Evolutionary conservation across 306 rosid species (phyloP).

Genomic region (Malus orientalis): DNA sequence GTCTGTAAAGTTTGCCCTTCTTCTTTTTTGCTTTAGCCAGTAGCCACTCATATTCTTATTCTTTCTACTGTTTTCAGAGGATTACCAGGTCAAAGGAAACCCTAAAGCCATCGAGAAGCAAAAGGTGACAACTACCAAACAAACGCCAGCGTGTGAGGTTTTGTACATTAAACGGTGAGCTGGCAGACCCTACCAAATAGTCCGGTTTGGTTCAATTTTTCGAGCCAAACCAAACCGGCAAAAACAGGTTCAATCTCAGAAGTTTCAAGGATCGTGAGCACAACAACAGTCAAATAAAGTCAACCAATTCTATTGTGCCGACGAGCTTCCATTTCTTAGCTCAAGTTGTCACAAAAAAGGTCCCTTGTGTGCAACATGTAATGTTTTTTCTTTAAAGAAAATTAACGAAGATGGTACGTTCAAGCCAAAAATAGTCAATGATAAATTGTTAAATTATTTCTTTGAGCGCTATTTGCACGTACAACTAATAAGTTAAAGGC

Average conservation of each 20-base stretch:
- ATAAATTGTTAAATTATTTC: no score
- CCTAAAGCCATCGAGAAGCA: not conserved
- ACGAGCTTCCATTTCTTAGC: not conserved
- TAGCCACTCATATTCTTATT: constrained; percentile 31
- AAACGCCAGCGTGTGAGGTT: not conserved
- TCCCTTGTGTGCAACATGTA: no score
- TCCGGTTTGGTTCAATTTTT: not conserved
- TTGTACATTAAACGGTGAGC: not conserved
- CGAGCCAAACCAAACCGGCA: not conserved
- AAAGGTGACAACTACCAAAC: not conserved
- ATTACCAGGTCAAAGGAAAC: not conserved
- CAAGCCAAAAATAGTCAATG: no score
- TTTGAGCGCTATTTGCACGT: no score
- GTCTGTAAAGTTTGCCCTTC: constrained; percentile 10
- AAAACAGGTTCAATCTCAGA: not conserved
- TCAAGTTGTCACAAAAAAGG: not conserved
- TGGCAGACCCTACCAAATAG: not conserved
- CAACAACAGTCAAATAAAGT: not conserved
- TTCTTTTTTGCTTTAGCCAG: constrained; percentile 15
- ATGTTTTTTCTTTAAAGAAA: no score
- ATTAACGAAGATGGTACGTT: no score
- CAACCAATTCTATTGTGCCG: not conserved
- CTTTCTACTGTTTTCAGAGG: not conserved
- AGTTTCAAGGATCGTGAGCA: not conserved
- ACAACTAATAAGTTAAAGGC: no score